A percentile compares a stretch with the other conserved stretches of the same genome.
Conservation (phyloP, 805 yeast genomes). For the Kodamaea neixiangensis region DNA sequence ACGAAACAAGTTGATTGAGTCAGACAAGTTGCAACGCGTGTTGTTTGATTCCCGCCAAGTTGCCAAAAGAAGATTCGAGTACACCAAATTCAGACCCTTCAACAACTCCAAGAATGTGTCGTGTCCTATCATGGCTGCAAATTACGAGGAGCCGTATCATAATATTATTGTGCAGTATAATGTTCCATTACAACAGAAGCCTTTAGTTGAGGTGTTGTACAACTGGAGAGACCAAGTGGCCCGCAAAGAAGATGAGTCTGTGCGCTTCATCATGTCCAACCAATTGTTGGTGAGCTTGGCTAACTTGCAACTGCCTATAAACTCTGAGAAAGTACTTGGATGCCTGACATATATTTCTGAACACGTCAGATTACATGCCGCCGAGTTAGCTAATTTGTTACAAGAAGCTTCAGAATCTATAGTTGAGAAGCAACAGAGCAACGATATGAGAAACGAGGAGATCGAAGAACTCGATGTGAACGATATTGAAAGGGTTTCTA, state of each 20-base stretch:
- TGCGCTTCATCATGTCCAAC: slow-evolving; percentile 80
- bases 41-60: slow-evolving; percentile 75
- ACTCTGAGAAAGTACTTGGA: slow-evolving; percentile 54
- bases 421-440: slow-evolving; percentile 17
- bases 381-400: slow-evolving; percentile 60
- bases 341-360: slow-evolving; percentile 50
- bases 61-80: slow-evolving; percentile 80
- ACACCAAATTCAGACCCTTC: slow-evolving; percentile 60
- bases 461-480: slow-evolving; percentile 1
- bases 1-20: slow-evolving; percentile 56
- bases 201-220: slow-evolving; percentile 60
- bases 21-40: slow-evolving; percentile 57
- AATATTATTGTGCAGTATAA: slow-evolving; percentile 64
- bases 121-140: slow-evolving; percentile 48
- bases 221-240: slow-evolving; percentile 86
- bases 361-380: slow-evolving; percentile 57
- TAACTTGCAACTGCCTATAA: slow-evolving; percentile 53
- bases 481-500: slow-evolving; percentile 4
- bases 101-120: slow-evolving; percentile 34
- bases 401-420: slow-evolving; percentile 37
- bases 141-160: slow-evolving; percentile 65
- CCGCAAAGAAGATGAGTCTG: slow-evolving; percentile 77
- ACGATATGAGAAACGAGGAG: not conserved
- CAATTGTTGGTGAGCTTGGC: slow-evolving; percentile 68
- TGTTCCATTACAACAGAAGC: slow-evolving; percentile 54